phyloP scores from a whole-genome alignment of 345 rosid species.

The Hibiscus trionum region DNA sequence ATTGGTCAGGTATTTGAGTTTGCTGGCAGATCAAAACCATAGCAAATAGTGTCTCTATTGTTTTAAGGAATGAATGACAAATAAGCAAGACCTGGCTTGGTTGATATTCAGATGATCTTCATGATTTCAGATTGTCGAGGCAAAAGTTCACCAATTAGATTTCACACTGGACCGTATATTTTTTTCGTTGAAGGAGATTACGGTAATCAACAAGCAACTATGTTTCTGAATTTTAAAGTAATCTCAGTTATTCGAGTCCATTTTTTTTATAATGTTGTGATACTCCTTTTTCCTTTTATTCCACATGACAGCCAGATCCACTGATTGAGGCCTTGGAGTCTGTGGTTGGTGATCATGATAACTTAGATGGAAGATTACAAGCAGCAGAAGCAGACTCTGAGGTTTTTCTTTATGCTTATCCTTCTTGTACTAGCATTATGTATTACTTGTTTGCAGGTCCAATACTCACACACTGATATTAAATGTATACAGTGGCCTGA shows the following conservation, averaged over 20 bases:
- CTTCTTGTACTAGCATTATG: not conserved
- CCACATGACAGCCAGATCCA: constrained; percentile 70
- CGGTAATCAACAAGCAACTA: constrained; percentile 30
- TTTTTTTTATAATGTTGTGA: not conserved
- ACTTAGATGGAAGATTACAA: constrained; percentile 53
- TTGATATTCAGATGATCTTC: constrained; percentile 3
- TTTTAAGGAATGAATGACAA: not conserved
- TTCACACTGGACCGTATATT: constrained; percentile 75
- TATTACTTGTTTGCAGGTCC: not conserved
- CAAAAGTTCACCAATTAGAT: constrained; percentile 89
- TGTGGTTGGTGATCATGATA: constrained; percentile 55
- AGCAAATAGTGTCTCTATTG: not conserved
- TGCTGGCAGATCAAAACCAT: not conserved
- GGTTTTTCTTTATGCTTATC: constrained; percentile 33
- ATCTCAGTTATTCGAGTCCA: not conserved
- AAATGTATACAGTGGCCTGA: constrained; percentile 74
- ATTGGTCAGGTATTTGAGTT: constrained; percentile 67
- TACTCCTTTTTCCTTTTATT: not conserved
- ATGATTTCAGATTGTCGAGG: constrained; percentile 68
- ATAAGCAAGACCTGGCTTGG: constrained; percentile 1
- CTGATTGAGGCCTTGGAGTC: constrained; percentile 68
- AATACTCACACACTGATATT: constrained; percentile 9
- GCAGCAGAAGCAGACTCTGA: constrained; percentile 60
- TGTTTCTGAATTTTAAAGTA: constrained; percentile 1
- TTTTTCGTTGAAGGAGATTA: constrained; percentile 76